Percentiles rank a stretch among this genome's conserved stretches.
These are phyloP conservation scores for Aaosphaeria pasadenensis DNA, from an alignment of 2,329 filamentous ascomycete genomes.

Conservation along the genomic window DNA sequence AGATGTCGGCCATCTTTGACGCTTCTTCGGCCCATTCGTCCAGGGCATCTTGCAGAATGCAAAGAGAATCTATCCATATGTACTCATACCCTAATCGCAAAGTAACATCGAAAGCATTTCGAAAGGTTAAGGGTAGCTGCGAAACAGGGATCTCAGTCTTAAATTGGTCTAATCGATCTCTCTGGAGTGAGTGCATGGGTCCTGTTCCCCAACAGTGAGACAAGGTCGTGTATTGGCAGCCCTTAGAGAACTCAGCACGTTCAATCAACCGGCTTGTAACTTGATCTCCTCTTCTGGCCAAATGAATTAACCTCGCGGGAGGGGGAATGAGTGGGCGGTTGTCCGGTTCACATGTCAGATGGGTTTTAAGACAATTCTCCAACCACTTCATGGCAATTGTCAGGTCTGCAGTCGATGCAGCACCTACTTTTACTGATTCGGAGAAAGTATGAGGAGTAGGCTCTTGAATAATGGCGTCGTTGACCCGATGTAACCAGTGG, in stretches of 20 bases:
- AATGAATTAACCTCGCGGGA: neutral
- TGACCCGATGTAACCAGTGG: too few relatives aligned
- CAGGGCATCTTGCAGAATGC: neutral
- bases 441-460: too few relatives aligned
- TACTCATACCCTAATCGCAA: neutral
- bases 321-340: neutral
- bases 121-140: neutral
- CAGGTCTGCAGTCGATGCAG: too few relatives aligned
- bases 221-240: neutral
- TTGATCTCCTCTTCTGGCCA: neutral
- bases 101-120: constrained; percentile 1
- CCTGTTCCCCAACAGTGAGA: constrained; percentile 1
- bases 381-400: too few relatives aligned
- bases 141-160: neutral
- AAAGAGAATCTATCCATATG: constrained; percentile 3
- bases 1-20: constrained; percentile 1
- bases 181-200: neutral
- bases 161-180: neutral
- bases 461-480: too few relatives aligned
- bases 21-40: constrained; percentile 1
- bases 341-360: too few relatives aligned
- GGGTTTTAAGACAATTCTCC: too few relatives aligned
- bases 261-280: neutral
- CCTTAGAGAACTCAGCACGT: neutral
- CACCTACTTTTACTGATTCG: too few relatives aligned